phyloP scores from a whole-genome alignment of 495 filamentous ascomycete species.

The Usnea hakonensis region DNA sequence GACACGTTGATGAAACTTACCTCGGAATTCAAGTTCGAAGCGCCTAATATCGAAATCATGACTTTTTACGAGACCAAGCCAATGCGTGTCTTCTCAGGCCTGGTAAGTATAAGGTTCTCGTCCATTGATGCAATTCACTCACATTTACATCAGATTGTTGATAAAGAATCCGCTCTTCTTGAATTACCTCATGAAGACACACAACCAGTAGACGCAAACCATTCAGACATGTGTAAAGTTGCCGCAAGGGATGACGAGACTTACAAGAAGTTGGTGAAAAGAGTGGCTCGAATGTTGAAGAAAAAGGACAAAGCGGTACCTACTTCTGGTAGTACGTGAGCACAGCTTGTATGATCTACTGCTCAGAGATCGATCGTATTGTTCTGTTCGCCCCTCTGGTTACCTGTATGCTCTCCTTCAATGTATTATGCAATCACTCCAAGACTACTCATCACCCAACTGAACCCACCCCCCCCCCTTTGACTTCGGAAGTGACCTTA shows the following conservation, averaged over 20 bases:
- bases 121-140: slow-evolving; percentile 13
- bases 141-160: slow-evolving; percentile 28
- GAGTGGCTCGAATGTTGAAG: slow-evolving; percentile 6
- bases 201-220: slow-evolving; percentile 27
- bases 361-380: not conserved
- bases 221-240: slow-evolving; percentile 27
- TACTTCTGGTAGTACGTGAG: not conserved
- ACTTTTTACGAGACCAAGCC: slow-evolving; percentile 33
- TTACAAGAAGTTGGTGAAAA: slow-evolving; percentile 12
- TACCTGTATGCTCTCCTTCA: not conserved
- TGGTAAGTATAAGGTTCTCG: not conserved
- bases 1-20: slow-evolving; percentile 32
- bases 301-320: not conserved
- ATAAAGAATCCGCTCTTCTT: slow-evolving; percentile 30
- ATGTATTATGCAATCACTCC: not conserved
- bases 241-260: slow-evolving; percentile 14
- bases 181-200: slow-evolving; percentile 28
- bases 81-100: not conserved
- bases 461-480: not conserved
- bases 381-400: not conserved
- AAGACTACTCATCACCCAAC: not conserved
- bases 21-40: slow-evolving; percentile 32
- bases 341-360: not conserved
- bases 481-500: not conserved
- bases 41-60: slow-evolving; percentile 29